Evolutionary conservation across 805 yeast genomes (phyloP).

Genomic region (Monosporozyma aerobia): DNA sequence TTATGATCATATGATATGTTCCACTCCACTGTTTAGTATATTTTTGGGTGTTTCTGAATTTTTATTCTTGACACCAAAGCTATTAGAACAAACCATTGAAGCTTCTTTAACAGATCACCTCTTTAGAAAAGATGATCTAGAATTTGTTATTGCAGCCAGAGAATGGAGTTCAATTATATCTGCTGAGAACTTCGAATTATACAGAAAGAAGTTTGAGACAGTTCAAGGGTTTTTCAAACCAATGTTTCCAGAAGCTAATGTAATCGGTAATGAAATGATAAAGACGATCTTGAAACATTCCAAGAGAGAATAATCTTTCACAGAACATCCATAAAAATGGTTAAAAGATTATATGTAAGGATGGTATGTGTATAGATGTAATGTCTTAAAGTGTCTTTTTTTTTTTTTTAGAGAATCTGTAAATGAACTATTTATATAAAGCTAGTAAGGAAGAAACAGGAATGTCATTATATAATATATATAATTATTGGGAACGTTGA

Average conservation of each 20-base stretch:
- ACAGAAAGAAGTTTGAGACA: constrained; percentile 61
- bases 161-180: constrained; percentile 76
- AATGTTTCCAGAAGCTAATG: constrained; percentile 81
- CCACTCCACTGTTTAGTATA: constrained; percentile 87
- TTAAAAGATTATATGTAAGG: not conserved
- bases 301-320: constrained; percentile 1
- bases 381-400: not conserved
- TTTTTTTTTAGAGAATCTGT: not conserved
- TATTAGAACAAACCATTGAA: constrained; percentile 70
- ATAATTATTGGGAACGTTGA: not conserved
- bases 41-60: constrained; percentile 92
- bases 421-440: not conserved
- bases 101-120: constrained; percentile 58
- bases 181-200: constrained; percentile 64
- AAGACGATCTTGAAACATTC: constrained; percentile 50
- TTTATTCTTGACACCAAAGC: constrained; percentile 71
- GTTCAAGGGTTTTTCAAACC: constrained; percentile 80
- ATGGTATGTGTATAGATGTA: not conserved
- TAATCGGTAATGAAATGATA: constrained; percentile 90
- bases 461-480: not conserved
- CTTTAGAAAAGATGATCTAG: constrained; percentile 83
- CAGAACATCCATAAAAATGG: not conserved
- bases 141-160: constrained; percentile 85
- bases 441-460: not conserved
- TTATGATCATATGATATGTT: constrained; percentile 92